Evolutionary conservation across 805 yeast species (phyloP), one percentile per base, ranked within the genome.

Genomic region (Priceomyces carsonii): DNA sequence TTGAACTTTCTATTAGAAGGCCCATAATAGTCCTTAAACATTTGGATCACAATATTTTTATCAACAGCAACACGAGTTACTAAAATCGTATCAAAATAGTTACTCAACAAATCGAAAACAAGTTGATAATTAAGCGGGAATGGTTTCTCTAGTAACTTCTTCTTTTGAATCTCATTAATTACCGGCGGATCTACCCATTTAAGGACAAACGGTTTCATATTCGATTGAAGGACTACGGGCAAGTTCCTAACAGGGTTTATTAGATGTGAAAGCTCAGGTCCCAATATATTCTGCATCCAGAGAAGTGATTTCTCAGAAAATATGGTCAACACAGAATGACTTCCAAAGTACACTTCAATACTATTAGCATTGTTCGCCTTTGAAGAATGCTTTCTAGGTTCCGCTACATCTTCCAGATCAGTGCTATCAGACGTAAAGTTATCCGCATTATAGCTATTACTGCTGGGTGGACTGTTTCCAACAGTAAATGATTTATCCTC

Each of bases 311-410:
- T 57, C 9, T 52, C 49, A 3, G 70, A 63, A 31, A 64, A 57
- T 4, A 66, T 57, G 20, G 60, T 51, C 34, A 63, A 36, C 24
- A 62, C 52, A 10, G 71, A 64, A 38, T 66, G 72, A 18, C 59
- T 46, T 6, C 69, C 71, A 24, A 57, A 52, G 35, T 50, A 66
- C 18, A 55, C 54, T 26, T 49, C 55, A 13, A 18, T n/a, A n/a
- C n/a, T n/a, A n/a, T n/a, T n/a, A n/a, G n/a, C n/a, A n/a, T n/a
- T n/a, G n/a, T n/a, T n/a, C n/a, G n/a, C n/a, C n/a, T n/a, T n/a
- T n/a, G n/a, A n/a, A n/a, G n/a, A n/a, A n/a, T n/a, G n/a, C n/a
- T n/a, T n/a, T n/a, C n/a, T n/a, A n/a, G n/a, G n/a, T n/a, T n/a
- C n/a, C n/a, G n/a, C n/a, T n/a, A n/a, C n/a, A n/a, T n/a, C n/a